Conservation (phyloP, 805 yeast species). For the Saccharomycopsis sp. region DNA sequence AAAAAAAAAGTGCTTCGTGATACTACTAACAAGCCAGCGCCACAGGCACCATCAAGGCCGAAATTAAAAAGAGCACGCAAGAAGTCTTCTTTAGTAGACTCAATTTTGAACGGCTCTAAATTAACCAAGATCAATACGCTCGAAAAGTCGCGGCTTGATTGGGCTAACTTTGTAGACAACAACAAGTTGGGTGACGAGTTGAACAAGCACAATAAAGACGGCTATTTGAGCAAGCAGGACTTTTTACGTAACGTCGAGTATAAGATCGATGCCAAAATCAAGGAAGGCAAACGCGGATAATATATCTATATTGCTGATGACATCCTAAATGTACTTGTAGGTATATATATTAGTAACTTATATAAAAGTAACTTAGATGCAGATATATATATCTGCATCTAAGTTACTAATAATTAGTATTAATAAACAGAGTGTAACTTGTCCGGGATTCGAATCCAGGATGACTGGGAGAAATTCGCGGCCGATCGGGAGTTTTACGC, state of each 20-base stretch:
- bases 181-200: constrained; percentile 81
- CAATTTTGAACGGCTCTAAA: constrained; percentile 60
- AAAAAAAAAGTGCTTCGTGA: constrained; percentile 3
- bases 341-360: too few species aligned
- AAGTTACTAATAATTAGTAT: background rate
- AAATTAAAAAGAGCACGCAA: constrained; percentile 45
- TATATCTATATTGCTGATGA: too few species aligned
- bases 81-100: constrained; percentile 69
- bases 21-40: constrained; percentile 16
- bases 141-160: constrained; percentile 88
- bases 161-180: constrained; percentile 90
- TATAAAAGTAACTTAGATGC: too few species aligned
- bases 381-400: too few species aligned
- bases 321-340: too few species aligned
- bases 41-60: constrained; percentile 5
- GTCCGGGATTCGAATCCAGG: too few species aligned
- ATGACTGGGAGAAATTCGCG: too few species aligned
- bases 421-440: too few species aligned
- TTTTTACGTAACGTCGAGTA: constrained; percentile 71
- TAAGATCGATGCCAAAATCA: constrained; percentile 33
- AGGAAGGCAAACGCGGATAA: constrained; percentile 24
- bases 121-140: constrained; percentile 81
- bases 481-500: too few species aligned
- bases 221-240: constrained; percentile 86
- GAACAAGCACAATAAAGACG: constrained; percentile 74